Evolutionary conservation across 2,329 filamentous ascomycete genomes (phyloP).

Genomic region (Diaporthe sp.): DNA sequence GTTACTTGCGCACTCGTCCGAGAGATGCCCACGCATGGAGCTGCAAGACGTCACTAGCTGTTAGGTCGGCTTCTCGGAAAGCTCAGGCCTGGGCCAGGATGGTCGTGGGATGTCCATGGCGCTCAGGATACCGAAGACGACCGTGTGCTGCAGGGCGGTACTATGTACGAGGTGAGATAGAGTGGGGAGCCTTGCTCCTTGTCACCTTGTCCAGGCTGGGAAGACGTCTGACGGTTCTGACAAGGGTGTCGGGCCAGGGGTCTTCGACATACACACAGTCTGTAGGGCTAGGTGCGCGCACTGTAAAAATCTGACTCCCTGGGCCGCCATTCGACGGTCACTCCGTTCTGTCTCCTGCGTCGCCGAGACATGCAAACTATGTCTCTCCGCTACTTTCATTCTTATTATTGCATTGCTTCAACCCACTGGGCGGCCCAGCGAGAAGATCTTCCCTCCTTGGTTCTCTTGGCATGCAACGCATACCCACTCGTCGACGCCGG

Average conservation of each 20-base stretch:
- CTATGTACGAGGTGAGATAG: constrained; percentile 23
- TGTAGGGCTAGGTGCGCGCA: neutral
- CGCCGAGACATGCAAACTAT: constrained; percentile 36
- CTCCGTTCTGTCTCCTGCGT: constrained; percentile 26
- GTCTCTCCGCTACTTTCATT: constrained; percentile 38
- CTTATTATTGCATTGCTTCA: neutral
- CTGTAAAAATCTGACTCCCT: constrained; percentile 16
- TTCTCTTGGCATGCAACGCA: constrained; percentile 7
- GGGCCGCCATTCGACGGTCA: constrained; percentile 31
- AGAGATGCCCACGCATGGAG: neutral
- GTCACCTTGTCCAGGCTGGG: constrained; percentile 13
- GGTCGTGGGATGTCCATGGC: neutral
- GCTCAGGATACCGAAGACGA: neutral
- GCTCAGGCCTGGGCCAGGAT: neutral
- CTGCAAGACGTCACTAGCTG: constrained; percentile 20
- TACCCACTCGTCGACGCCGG: constrained; percentile 16
- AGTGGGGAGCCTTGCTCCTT: constrained; percentile 13
- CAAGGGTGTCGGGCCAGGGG: constrained; percentile 26
- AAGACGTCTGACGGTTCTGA: constrained; percentile 13
- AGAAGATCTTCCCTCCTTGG: constrained; percentile 21
- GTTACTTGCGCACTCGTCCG: constrained; percentile 17
- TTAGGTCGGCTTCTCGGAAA: constrained; percentile 13
- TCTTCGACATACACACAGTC: constrained; percentile 18
- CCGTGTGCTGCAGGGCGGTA: neutral
- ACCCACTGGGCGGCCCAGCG: neutral